Percentiles rank a stretch among this genome's conserved stretches.
phyloP scores from a whole-genome alignment of 176 grass and related monocot genomes.

The Musa acuminata region DNA sequence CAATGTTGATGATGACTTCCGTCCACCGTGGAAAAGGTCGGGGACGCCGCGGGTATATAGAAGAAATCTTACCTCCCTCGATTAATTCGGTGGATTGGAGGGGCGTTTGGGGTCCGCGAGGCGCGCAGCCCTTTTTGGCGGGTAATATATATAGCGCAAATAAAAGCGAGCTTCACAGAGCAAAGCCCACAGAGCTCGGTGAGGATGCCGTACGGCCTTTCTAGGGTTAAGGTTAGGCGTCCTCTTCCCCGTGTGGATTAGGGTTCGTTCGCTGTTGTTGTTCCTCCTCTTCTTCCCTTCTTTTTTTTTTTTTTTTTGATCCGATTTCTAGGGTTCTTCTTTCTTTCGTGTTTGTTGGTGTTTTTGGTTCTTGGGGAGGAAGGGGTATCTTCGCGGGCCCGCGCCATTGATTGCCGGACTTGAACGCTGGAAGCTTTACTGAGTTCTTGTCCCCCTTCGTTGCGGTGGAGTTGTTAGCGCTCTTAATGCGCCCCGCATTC shows the following conservation, averaged over 20 bases:
- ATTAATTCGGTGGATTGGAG: conserved; percentile 7
- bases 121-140: conserved; percentile 26
- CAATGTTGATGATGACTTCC: background rate
- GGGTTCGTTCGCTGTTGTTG: background rate
- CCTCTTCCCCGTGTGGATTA: background rate
- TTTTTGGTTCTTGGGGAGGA: background rate
- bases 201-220: background rate
- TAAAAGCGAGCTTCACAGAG: background rate
- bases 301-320: background rate
- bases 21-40: no score
- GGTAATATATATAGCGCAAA: background rate
- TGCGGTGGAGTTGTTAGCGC: conserved; percentile 29
- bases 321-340: background rate
- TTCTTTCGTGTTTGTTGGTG: conserved; percentile 9
- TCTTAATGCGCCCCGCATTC: conserved; percentile 9
- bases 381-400: conserved; percentile 10
- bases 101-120: conserved; percentile 38
- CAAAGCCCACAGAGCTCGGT: no score
- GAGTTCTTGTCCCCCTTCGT: background rate
- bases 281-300: background rate
- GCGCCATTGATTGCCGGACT: conserved; percentile 12
- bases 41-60: background rate
- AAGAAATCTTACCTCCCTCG: background rate
- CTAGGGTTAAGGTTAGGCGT: background rate
- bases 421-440: conserved; percentile 14